phyloP scores from a whole-genome alignment of 768 basidiomycete species.

The Pholiota conissans region DNA sequence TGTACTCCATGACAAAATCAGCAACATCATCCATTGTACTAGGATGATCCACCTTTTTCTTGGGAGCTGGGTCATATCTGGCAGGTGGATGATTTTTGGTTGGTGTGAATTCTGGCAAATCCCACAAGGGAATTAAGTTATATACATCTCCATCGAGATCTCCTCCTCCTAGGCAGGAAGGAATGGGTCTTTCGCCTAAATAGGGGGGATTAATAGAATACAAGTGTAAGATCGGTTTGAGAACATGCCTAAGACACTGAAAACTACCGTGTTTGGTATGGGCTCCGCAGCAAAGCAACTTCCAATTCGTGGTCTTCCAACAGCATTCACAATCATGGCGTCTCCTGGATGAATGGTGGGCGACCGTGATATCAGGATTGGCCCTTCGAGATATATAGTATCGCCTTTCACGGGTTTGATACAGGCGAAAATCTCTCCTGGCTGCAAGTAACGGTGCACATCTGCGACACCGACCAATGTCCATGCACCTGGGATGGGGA shows the following conservation, averaged over 20 bases:
- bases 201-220: no score
- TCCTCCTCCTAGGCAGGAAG: constrained; percentile 65
- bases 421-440: constrained; percentile 63
- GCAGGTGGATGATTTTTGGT: constrained; percentile 36
- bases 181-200: constrained; percentile 57
- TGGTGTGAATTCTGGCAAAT: constrained; percentile 34
- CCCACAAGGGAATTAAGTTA: constrained; percentile 46
- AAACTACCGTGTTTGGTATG: constrained; percentile 64
- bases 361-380: constrained; percentile 57
- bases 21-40: constrained; percentile 66
- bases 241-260: constrained; percentile 57
- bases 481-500: constrained; percentile 62
- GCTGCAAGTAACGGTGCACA: constrained; percentile 50
- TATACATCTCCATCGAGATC: constrained; percentile 70
- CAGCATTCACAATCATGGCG: constrained; percentile 58
- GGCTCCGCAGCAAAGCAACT: constrained; percentile 54
- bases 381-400: constrained; percentile 51
- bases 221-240: neutral
- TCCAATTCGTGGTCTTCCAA: constrained; percentile 54
- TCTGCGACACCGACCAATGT: constrained; percentile 77
- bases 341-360: constrained; percentile 73
- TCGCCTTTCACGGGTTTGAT: constrained; percentile 41
- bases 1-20: constrained; percentile 70
- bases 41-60: constrained; percentile 42
- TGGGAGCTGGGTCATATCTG: constrained; percentile 46